These are phyloP conservation scores for Aotearoamyces nothofagi DNA, from an alignment of 2,329 filamentous ascomycete species.

Conservation along the genomic window DNA sequence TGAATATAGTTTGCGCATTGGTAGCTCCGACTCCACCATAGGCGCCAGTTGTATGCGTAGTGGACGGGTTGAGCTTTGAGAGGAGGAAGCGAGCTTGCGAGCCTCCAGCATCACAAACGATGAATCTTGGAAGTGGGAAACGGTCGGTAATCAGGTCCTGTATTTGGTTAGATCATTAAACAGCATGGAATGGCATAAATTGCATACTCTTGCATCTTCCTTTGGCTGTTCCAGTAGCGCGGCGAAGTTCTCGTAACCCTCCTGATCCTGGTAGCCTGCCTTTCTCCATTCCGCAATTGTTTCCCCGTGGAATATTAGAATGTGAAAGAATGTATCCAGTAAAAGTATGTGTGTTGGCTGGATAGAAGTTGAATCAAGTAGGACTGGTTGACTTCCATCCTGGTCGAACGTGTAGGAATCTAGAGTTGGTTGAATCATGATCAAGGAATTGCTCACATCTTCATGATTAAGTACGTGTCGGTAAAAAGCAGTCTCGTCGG, in stretches of 20 bases:
- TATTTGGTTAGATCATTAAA: slow-evolving; percentile 9
- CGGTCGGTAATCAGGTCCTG: slow-evolving; percentile 93
- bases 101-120: slow-evolving; percentile 95
- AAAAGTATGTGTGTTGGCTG: slow-evolving; percentile 87
- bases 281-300: slow-evolving; percentile 97
- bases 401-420: slow-evolving; percentile 97
- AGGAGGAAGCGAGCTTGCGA: slow-evolving; percentile 95
- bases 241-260: slow-evolving; percentile 95
- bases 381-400: slow-evolving; percentile 81
- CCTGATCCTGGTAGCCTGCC: slow-evolving; percentile 93
- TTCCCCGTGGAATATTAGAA: slow-evolving; percentile 97
- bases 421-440: slow-evolving; percentile 97
- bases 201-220: slow-evolving; percentile 79
- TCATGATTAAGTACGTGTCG: slow-evolving; percentile 94
- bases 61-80: slow-evolving; percentile 93
- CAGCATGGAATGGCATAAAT: slow-evolving; percentile 1
- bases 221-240: slow-evolving; percentile 81
- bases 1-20: slow-evolving; percentile 95
- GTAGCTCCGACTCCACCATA: slow-evolving; percentile 78
- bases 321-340: slow-evolving; percentile 98
- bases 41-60: slow-evolving; percentile 83
- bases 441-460: slow-evolving; percentile 87
- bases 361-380: slow-evolving; percentile 92
- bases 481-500: slow-evolving; percentile 98
- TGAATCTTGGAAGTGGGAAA: slow-evolving; percentile 96